phyloP scores from a whole-genome alignment of 495 filamentous ascomycete genomes.

The Lasiosphaeria miniovina region DNA sequence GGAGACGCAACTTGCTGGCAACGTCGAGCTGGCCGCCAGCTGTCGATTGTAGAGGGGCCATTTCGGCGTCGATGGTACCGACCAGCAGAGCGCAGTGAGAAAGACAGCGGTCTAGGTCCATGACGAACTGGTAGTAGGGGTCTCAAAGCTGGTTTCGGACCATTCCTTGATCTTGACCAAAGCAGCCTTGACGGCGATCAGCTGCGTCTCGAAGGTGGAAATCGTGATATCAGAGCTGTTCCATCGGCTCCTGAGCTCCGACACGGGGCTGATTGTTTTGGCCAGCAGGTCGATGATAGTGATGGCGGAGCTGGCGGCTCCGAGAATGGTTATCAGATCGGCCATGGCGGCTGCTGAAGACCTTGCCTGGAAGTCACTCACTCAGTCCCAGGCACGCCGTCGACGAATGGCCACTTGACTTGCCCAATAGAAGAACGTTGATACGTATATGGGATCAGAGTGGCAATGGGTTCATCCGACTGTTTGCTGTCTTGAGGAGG shows the following conservation, averaged over 20 bases:
- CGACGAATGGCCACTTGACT: too few species aligned
- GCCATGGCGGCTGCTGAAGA: too few species aligned
- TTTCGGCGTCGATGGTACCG: slow-evolving; percentile 14
- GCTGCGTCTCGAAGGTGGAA: slow-evolving; percentile 21
- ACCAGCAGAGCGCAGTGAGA: slow-evolving; percentile 18
- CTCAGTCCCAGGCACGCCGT: too few species aligned
- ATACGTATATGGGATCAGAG: too few species aligned
- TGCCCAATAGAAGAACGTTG: too few species aligned
- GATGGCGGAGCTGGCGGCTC: slow-evolving; percentile 14
- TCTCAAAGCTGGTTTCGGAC: slow-evolving; percentile 15
- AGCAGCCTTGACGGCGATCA: slow-evolving; percentile 22
- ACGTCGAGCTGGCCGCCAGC: slow-evolving; percentile 11
- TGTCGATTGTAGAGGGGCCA: slow-evolving; percentile 12
- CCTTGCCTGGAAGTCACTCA: too few species aligned
- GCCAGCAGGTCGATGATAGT: slow-evolving; percentile 21
- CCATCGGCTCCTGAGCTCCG: slow-evolving; percentile 22
- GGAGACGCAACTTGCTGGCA: slow-evolving; percentile 15
- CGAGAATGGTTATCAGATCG: slow-evolving; percentile 25
- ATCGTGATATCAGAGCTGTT: slow-evolving; percentile 18
- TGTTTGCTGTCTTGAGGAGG: too few species aligned
- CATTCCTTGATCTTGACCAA: slow-evolving; percentile 26
- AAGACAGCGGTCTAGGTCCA: slow-evolving; percentile 24
- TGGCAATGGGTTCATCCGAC: too few species aligned
- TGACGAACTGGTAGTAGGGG: slow-evolving; percentile 24
- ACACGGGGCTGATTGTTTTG: slow-evolving; percentile 17